Conservation (phyloP, 2,329 filamentous ascomycete species). For the Arthrobotrys sinensis region DNA sequence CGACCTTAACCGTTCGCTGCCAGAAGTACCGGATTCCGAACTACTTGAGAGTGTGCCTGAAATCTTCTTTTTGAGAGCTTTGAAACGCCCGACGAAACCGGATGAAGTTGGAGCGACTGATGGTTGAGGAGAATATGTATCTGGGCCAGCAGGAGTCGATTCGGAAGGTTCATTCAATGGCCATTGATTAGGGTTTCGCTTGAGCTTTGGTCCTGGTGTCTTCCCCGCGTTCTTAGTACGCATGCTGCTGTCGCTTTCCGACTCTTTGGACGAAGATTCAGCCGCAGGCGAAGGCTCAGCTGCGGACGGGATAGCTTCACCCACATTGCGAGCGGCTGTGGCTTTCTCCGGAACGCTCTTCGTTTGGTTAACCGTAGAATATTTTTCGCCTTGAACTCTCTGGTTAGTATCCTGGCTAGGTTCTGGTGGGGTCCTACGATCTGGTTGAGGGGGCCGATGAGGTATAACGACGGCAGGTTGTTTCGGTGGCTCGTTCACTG, state of each 20-base stretch:
- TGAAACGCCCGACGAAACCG: background rate
- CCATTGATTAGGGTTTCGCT: background rate
- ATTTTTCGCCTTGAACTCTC: background rate
- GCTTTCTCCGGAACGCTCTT: background rate
- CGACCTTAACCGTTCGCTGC: background rate
- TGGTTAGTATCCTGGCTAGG: background rate
- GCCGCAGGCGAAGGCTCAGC: background rate
- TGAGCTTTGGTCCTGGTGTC: conserved; percentile 23
- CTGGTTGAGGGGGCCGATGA: background rate
- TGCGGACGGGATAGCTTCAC: background rate
- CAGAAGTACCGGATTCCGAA: background rate
- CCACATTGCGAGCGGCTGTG: no score
- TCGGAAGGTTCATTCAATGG: background rate
- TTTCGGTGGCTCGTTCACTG: background rate
- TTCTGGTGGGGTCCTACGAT: background rate
- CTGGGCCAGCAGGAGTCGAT: background rate
- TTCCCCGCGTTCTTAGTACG: conserved; percentile 45
- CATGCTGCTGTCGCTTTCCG: conserved; percentile 9
- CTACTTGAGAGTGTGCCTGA: background rate
- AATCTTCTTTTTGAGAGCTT: background rate
- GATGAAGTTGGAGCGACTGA: background rate
- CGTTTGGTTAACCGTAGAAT: background rate
- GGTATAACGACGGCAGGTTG: background rate
- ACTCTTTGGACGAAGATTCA: background rate
- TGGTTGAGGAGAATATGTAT: background rate